phyloP scores from a whole-genome alignment of 2,329 filamentous ascomycete species.

The Verticillium isaacii region DNA sequence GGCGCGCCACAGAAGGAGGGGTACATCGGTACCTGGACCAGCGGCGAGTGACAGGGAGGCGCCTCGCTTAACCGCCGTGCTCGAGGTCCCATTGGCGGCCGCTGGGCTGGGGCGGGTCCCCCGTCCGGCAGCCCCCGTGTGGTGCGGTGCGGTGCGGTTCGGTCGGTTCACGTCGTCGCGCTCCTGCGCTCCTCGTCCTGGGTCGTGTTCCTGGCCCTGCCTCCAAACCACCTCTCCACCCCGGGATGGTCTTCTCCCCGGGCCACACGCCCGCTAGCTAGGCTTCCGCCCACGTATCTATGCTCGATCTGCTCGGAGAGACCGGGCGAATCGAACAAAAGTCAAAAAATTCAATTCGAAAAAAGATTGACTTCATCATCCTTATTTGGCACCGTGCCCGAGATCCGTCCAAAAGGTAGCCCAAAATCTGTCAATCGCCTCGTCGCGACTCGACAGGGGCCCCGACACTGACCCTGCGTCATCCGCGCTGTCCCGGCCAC shows the following conservation, averaged over 20 bases:
- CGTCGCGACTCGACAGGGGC: slow-evolving; percentile 4
- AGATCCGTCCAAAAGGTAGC: slow-evolving; percentile 7
- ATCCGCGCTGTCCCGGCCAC: not conserved
- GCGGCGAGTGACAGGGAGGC: not conserved
- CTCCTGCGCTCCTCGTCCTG: not conserved
- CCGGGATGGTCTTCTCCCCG: slow-evolving; percentile 25
- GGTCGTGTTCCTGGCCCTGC: not conserved
- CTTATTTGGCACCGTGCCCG: not conserved
- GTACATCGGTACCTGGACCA: not conserved
- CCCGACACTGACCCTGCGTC: not conserved
- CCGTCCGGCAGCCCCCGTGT: not conserved
- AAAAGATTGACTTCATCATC: slow-evolving; percentile 7
- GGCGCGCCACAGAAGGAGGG: not conserved
- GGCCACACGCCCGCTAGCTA: slow-evolving; percentile 23
- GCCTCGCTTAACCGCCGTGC: not conserved
- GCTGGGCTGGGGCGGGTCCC: not conserved
- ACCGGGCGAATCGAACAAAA: slow-evolving; percentile 32
- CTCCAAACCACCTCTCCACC: slow-evolving; percentile 17
- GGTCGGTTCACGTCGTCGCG: not conserved
- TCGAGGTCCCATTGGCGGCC: not conserved
- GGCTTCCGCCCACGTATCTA: slow-evolving; percentile 50
- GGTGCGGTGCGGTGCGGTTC: not conserved
- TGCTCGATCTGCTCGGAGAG: slow-evolving; percentile 57
- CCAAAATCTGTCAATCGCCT: slow-evolving; percentile 8
- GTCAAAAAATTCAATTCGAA: slow-evolving; percentile 20